Conservation (phyloP, 306 rosid species). For the Rosa chinensis region DNA sequence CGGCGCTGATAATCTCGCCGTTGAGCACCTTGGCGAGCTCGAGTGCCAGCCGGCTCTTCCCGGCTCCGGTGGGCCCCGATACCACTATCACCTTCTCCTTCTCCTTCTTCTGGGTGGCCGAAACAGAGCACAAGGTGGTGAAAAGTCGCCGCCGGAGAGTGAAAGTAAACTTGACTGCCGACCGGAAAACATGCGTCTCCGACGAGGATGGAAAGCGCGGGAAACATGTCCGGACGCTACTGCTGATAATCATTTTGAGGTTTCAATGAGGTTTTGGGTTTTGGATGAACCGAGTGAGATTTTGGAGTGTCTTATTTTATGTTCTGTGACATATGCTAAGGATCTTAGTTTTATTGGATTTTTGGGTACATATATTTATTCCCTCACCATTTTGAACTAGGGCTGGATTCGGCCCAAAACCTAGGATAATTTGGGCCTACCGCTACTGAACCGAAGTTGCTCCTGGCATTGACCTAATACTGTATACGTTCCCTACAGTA, state of each 20-base stretch:
- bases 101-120: slow-evolving; percentile 30
- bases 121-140: slow-evolving; percentile 33
- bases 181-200: slow-evolving; percentile 29
- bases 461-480: too few relatives aligned
- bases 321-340: too few relatives aligned
- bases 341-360: too few relatives aligned
- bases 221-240: slow-evolving; percentile 44
- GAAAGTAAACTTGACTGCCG: slow-evolving; percentile 20
- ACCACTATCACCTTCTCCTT: slow-evolving; percentile 69
- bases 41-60: slow-evolving; percentile 77
- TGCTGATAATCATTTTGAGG: slow-evolving; percentile 39
- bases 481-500: not conserved
- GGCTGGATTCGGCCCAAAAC: too few relatives aligned
- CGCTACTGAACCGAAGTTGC: too few relatives aligned
- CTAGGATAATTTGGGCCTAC: too few relatives aligned
- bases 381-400: too few relatives aligned
- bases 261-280: slow-evolving; percentile 3
- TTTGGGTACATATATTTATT: too few relatives aligned
- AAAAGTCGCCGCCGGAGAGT: slow-evolving; percentile 39
- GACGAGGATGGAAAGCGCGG: slow-evolving; percentile 38
- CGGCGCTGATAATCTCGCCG: slow-evolving; percentile 91
- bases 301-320: too few relatives aligned
- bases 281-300: not conserved
- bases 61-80: slow-evolving; percentile 95
- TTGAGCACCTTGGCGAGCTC: slow-evolving; percentile 87